Base-by-base conservation (phyloP, 768 basidiomycete genomes). In the Mycena alexandri region DNA sequence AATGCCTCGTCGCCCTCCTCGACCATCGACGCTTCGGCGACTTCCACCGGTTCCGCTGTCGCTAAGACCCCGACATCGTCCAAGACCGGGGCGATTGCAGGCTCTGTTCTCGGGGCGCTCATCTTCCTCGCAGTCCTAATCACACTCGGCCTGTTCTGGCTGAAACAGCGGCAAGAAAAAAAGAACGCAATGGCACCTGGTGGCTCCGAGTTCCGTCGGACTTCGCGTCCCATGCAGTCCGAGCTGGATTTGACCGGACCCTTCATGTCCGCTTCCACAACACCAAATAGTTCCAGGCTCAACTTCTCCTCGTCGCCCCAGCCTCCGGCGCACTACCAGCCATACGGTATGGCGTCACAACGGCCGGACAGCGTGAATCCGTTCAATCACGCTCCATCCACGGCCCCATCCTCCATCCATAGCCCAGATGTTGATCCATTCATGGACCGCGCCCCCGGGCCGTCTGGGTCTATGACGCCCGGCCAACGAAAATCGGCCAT, bases 401-500 rank as follows among this genome's bases (percentile, higher is more conserved):
- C 52, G 24, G 19, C 55, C 25, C 36, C 60, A 22, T 19, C 36
- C 33, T 13, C 14, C 38, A 16, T 21, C 10, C 53, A 41, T 38
- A 54, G 41, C 59, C 5, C 61, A 0, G 61, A 59, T 22, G 46
- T 69, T 42, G 54, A 71, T 46, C 69, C 56, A 43, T 70, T 73
- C 54, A 63, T 63, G 56, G 74, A 76, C 25, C 68, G 63, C 19
- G 55, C 63, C 29, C 29, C 29, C 29, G 29, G 29, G 6, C 29
- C 29, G 14, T 71, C 78, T 16, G 67, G 70, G 22, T 62, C 71
- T 9, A 71, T 75, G 57, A 83, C 88, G 1, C 77, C 80, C 44
- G 78, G 80, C 36, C 84, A 83, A 50, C 81, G 84, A 36, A 91
- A 90, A 75, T 88, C 87, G 11, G 82, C 82, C 2, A 82, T 85